These are phyloP conservation scores for Ambrosiella cleistominuta DNA, from an alignment of 2,329 filamentous ascomycete species.

Conservation along the genomic window DNA sequence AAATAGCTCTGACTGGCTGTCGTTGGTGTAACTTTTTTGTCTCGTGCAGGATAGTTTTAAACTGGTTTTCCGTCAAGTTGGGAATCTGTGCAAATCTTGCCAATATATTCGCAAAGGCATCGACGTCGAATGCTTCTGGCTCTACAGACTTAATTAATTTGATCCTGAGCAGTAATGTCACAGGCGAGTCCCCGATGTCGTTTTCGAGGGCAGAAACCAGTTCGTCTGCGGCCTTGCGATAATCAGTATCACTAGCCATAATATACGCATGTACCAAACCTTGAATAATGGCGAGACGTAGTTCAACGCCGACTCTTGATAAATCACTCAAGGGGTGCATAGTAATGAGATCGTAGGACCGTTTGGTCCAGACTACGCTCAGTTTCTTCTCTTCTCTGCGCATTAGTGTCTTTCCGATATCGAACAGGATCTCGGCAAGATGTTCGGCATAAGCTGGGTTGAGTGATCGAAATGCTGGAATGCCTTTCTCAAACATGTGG, in stretches of 20 bases:
- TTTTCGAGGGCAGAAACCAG: constrained; percentile 44
- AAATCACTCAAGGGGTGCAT: constrained; percentile 35
- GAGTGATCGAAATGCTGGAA: constrained; percentile 22
- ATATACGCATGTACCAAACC: constrained; percentile 39
- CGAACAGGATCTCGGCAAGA: constrained; percentile 50
- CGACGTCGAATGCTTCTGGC: constrained; percentile 29
- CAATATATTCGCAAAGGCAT: constrained; percentile 36
- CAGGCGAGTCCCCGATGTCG: constrained; percentile 44
- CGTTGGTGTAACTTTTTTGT: constrained; percentile 45
- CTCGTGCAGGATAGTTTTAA: constrained; percentile 50
- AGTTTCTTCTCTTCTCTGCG: constrained; percentile 30
- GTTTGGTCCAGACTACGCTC: constrained; percentile 44
- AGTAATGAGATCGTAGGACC: constrained; percentile 43
- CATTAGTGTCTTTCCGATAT: constrained; percentile 48
- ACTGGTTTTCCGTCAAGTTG: constrained; percentile 42
- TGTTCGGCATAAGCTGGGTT: constrained; percentile 38
- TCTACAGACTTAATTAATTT: constrained; percentile 40
- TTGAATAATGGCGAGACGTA: constrained; percentile 51
- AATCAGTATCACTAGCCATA: constrained; percentile 26
- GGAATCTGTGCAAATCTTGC: constrained; percentile 42
- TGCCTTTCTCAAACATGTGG: constrained; percentile 51
- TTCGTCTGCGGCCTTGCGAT: constrained; percentile 33
- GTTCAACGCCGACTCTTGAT: constrained; percentile 41
- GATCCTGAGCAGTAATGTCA: constrained; percentile 50
- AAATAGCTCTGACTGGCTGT: constrained; percentile 29